Evolutionary conservation across 1,284 basidiomycete species (phyloP), one percentile per base, ranked within the genome.

Genomic region (Cutaneotrichosporon cavernicola): DNA sequence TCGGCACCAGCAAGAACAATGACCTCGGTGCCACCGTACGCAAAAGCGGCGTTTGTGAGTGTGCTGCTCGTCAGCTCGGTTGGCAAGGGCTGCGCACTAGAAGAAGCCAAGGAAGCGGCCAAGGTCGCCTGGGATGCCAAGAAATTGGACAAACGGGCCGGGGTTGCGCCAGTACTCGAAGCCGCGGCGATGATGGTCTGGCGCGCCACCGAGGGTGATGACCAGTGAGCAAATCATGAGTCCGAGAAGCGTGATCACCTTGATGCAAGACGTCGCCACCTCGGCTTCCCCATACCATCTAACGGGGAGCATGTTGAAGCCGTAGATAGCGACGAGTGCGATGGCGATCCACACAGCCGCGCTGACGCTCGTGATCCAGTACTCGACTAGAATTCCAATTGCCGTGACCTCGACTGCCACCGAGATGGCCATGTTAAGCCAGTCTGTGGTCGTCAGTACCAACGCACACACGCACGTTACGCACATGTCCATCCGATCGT

Each of bases 21-120:
- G 57, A 65, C 70, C 18, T 75, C 74, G 14, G 76, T 73, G n/a
- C 76, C 75, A 16, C 70, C 70, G 62, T 72, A 72, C 14, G 71
- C 63, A 60, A 75, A 75, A 9, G 73, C 71, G 9, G 74, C 72
- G 26, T 66, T 67, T 31, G 70, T 70, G 59, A 75, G 61, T 21
- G 65, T 67, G 7, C 60, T 51, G 50, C 69, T 60, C 69, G 72
- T 75, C 73, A 8, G 57, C 73, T 63, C 50, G 57, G 34, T 66
- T 36, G 34, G 34, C 34, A 14, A 16, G 22, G 21, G 13, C 68
- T 4, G 69, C 72, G 16, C 69, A 72, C 66, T 72, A 70, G 13
- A 75, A 67, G 65, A 74, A 71, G 4, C 73, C 75, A n/a, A 71
- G 61, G 63, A 77, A 73, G 5, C 69, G 66, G 5, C 66, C 71